phyloP scores from a whole-genome alignment of 768 basidiomycete species.

The Lactarius tabidus region DNA sequence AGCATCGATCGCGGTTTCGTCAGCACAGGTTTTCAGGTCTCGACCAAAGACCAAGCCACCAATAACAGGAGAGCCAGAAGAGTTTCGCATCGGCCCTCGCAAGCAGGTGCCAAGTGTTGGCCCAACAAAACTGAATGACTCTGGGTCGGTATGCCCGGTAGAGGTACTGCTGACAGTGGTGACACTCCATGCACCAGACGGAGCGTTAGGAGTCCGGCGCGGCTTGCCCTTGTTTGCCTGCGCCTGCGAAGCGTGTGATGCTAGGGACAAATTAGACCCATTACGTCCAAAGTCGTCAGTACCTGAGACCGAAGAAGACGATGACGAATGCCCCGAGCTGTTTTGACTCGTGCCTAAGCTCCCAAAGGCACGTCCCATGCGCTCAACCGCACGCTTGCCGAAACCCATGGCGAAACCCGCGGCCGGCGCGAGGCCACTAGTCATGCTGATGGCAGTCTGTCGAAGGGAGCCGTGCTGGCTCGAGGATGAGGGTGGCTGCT shows the following conservation, averaged over 20 bases:
- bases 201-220: constrained; percentile 54
- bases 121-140: constrained; percentile 42
- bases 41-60: constrained; percentile 66
- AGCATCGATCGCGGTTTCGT: constrained; percentile 48
- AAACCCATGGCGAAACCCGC: constrained; percentile 58
- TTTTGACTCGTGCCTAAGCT: constrained; percentile 8
- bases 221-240: constrained; percentile 33
- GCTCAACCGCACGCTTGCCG: constrained; percentile 68
- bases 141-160: constrained; percentile 43
- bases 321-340: constrained; percentile 31
- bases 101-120: constrained; percentile 54
- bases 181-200: constrained; percentile 48
- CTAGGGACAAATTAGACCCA: constrained; percentile 24
- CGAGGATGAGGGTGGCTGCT: constrained; percentile 28
- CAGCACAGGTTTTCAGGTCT: constrained; percentile 51
- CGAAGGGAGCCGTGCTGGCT: constrained; percentile 37
- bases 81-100: constrained; percentile 48
- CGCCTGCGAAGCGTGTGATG: constrained; percentile 20
- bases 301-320: constrained; percentile 35
- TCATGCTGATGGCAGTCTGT: constrained; percentile 72
- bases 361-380: constrained; percentile 41
- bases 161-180: constrained; percentile 37
- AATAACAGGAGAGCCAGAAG: constrained; percentile 30
- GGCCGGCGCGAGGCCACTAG: constrained; percentile 61
- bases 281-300: constrained; percentile 19